A percentile compares a stretch with the other conserved stretches of the same genome.
Conservation (phyloP, 768 basidiomycete species). For the Pleurotus sapidus region DNA sequence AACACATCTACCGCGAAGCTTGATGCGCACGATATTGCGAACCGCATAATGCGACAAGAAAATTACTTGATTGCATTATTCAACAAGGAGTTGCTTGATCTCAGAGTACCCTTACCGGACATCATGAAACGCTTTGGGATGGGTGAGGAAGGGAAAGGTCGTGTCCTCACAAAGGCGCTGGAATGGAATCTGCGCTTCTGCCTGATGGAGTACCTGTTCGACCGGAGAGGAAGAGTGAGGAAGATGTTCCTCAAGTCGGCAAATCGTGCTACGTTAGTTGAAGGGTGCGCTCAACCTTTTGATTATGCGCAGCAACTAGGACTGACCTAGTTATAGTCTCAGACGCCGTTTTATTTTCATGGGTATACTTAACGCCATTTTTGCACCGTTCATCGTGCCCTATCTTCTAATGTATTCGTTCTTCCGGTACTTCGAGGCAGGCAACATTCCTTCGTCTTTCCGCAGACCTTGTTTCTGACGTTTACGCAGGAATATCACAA, state of each 20-base stretch:
- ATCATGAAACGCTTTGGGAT: constrained; percentile 42
- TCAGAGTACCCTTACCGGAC: constrained; percentile 76
- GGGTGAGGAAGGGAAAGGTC: constrained; percentile 52
- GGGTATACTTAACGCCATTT: constrained; percentile 93
- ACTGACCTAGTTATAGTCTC: constrained; percentile 45
- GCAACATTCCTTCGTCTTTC: constrained; percentile 17
- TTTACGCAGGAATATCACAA: constrained; percentile 90
- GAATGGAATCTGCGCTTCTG: constrained; percentile 99
- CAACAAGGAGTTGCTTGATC: constrained; percentile 93
- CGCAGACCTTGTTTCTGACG: constrained; percentile 9
- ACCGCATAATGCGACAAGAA: constrained; percentile 96
- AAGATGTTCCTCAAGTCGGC: constrained; percentile 89
- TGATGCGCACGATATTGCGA: constrained; percentile 97
- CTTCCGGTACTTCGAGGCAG: constrained; percentile 98
- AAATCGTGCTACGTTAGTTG: constrained; percentile 73
- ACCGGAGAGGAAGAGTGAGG: constrained; percentile 83
- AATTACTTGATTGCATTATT: constrained; percentile 98
- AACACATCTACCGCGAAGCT: constrained; percentile 79
- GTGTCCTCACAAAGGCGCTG: constrained; percentile 81
- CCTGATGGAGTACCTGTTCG: constrained; percentile 93
- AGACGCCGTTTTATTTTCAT: constrained; percentile 90
- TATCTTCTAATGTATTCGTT: constrained; percentile 98
- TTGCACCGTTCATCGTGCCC: constrained; percentile 94
- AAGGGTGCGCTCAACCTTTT: constrained; percentile 55
- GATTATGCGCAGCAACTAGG: background rate